Conservation (phyloP, 2,329 filamentous ascomycete genomes). For the Cytospora mali region DNA sequence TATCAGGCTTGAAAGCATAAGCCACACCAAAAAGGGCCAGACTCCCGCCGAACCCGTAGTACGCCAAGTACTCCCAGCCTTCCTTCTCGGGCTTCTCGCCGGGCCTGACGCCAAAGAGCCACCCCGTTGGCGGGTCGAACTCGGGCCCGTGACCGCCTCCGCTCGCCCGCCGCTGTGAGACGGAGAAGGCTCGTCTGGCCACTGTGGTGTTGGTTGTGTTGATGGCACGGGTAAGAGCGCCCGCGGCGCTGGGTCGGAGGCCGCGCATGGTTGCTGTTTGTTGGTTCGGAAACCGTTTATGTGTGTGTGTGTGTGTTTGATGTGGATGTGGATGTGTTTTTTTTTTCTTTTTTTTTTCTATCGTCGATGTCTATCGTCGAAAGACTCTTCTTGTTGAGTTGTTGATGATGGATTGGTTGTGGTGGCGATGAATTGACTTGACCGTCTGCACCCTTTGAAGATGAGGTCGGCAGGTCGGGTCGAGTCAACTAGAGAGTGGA, state of each 20-base stretch:
- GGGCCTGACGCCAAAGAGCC: constrained; percentile 92
- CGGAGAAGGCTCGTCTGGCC: constrained; percentile 19
- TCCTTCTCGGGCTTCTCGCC: constrained; percentile 95
- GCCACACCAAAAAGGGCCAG: constrained; percentile 74
- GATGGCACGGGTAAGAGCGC: constrained; percentile 16
- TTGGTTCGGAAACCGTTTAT: background rate
- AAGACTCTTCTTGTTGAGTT: background rate
- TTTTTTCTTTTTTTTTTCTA: no score
- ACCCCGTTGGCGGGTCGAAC: constrained; percentile 88
- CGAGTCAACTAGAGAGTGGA: constrained; percentile 21
- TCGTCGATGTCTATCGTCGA: no score
- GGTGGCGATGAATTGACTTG: background rate
- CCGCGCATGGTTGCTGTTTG: constrained; percentile 15
- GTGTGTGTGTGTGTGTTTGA: background rate
- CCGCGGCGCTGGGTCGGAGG: constrained; percentile 21
- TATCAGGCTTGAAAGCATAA: constrained; percentile 97
- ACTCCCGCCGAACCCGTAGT: constrained; percentile 82
- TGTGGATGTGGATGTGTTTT: background rate
- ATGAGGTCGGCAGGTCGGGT: background rate
- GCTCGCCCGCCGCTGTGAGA: constrained; percentile 45
- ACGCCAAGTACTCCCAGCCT: constrained; percentile 90
- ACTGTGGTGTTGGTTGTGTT: background rate
- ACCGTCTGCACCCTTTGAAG: background rate
- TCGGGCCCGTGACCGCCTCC: constrained; percentile 62
- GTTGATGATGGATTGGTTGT: background rate